Evolutionary conservation across 805 yeast species (phyloP), one percentile per base, ranked within the genome.

Genomic region (Myxozyma monticola): DNA sequence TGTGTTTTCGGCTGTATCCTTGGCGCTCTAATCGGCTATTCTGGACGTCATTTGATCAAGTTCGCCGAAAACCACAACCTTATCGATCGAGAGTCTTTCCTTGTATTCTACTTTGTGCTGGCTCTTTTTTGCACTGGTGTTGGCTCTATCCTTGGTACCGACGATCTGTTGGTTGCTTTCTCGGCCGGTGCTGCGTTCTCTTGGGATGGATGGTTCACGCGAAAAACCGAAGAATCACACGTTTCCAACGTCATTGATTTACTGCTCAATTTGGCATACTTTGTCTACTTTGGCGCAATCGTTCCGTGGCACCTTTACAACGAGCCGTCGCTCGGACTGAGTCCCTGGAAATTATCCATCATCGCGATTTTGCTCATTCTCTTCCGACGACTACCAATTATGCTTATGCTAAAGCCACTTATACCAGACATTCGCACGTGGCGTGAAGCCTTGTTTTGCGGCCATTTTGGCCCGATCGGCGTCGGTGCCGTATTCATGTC

Each of bases 401-500:
- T 89, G 37, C 62, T 89, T 42, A 76, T 80, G 0, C 69, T 86
- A 42, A 85, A 85, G 62, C 89, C 91, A 0, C 65, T 88, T 21
- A 84, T 88, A 1, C 96, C 96, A 0, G 96, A 89, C 65, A 79
- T 89, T 34, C 83, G 88, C 61, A 78, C 88, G 9, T 89, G 96
- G 96, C 80, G 96, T 66, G 97, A 89, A 67, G 96, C 96, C 0
- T 65, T 89, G 2, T 90, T 90, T 67, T 88, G 95, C 66, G 96
- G 96, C 18, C 96, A 89, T 70, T 89, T 90, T 68, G 97, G 97
- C 15, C 96, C 97, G 1, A 87, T 90, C 63, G 97, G 97, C 41
- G 96, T 89, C 20, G 96, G 96, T 50, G 96, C 96, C 1, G 75
- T 89, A 6, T 88, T 86, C 68, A 91, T 93, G 36, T 83, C 87